Conservation (phyloP, 2,329 filamentous ascomycete genomes). For the Pyrenophora teres region DNA sequence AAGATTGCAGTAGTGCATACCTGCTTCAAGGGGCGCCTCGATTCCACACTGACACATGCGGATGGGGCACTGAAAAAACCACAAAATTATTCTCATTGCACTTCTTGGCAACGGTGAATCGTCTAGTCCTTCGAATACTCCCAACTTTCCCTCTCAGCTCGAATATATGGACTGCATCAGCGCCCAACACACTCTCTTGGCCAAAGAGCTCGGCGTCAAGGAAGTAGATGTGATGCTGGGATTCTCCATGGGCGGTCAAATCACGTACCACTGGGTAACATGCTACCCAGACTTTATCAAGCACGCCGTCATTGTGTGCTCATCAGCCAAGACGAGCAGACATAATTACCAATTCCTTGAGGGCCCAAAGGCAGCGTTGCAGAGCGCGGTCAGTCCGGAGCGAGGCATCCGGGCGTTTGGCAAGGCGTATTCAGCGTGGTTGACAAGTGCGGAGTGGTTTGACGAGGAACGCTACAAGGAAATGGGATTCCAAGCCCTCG, state of each 20-base stretch:
- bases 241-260: conserved; percentile 62
- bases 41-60: conserved; percentile 56
- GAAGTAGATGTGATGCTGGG: conserved; percentile 57
- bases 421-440: conserved; percentile 49
- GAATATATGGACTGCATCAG: conserved; percentile 58
- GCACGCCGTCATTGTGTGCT: conserved; percentile 55
- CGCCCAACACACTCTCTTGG: conserved; percentile 54
- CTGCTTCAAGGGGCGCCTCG: conserved; percentile 60
- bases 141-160: conserved; percentile 52
- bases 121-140: conserved; percentile 57
- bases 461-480: conserved; percentile 45
- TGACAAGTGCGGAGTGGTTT: conserved; percentile 50
- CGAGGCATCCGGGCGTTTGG: conserved; percentile 44
- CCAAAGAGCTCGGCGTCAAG: conserved; percentile 49
- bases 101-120: conserved; percentile 61
- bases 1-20: conserved; percentile 55
- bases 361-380: conserved; percentile 56
- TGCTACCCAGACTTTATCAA: conserved; percentile 55
- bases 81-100: conserved; percentile 58
- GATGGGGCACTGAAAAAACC: conserved; percentile 50
- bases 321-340: conserved; percentile 55
- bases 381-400: conserved; percentile 49
- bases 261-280: conserved; percentile 59
- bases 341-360: conserved; percentile 63
- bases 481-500: conserved; percentile 32